Conservation (phyloP, 805 yeast genomes). For the Hanseniaspora taiwanica region DNA sequence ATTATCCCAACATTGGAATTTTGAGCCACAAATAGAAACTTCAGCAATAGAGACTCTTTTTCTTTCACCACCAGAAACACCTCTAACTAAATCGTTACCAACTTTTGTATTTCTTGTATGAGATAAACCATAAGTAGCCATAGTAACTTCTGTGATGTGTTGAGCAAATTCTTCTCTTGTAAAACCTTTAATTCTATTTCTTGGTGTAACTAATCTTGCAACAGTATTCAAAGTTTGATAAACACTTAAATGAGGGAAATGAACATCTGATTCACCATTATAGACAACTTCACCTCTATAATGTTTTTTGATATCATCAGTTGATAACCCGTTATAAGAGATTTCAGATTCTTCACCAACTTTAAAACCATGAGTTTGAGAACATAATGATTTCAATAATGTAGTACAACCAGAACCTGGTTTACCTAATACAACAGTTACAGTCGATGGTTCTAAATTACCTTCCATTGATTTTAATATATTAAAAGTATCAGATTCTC, state of each 20-base stretch:
- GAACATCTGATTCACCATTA: slow-evolving; percentile 55
- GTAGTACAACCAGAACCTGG: slow-evolving; percentile 77
- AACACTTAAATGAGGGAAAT: slow-evolving; percentile 57
- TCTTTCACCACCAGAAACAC: slow-evolving; percentile 79
- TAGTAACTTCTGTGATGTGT: slow-evolving; percentile 38
- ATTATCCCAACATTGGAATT: slow-evolving; percentile 63
- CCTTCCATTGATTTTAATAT: slow-evolving; percentile 59
- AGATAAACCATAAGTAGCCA: slow-evolving; percentile 46
- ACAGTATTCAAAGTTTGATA: slow-evolving; percentile 53
- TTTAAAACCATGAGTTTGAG: slow-evolving; percentile 47
- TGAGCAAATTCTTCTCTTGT: slow-evolving; percentile 40
- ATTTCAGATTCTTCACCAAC: slow-evolving; percentile 33
- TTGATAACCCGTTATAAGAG: slow-evolving; percentile 42
- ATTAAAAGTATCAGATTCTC: slow-evolving; percentile 28
- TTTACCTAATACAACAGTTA: slow-evolving; percentile 58
- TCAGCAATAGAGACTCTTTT: slow-evolving; percentile 78
- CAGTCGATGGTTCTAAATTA: slow-evolving; percentile 44
- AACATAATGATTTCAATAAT: slow-evolving; percentile 42
- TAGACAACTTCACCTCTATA: slow-evolving; percentile 59
- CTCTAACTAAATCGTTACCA: slow-evolving; percentile 50
- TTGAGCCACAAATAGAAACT: slow-evolving; percentile 51
- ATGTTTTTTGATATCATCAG: slow-evolving; percentile 34
- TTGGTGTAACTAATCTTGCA: slow-evolving; percentile 48
- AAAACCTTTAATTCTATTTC: slow-evolving; percentile 47
- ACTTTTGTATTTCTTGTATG: slow-evolving; percentile 50